phyloP scores from a whole-genome alignment of 2,329 filamentous ascomycete genomes.

The Trichoderma citrinoviride region DNA sequence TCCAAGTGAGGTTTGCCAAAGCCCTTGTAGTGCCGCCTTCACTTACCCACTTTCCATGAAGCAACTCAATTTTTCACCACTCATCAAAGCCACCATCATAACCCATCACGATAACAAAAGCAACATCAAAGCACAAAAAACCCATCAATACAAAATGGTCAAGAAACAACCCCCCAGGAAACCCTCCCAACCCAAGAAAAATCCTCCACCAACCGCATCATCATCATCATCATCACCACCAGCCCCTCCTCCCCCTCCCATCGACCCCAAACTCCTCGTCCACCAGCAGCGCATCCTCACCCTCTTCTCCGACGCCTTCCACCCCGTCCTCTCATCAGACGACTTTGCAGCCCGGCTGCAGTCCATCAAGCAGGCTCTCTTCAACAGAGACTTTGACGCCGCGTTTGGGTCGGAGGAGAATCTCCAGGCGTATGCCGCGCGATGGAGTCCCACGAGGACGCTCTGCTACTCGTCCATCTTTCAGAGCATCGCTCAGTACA shows the following conservation, averaged over 20 bases:
- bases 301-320: slow-evolving; percentile 67
- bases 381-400: slow-evolving; percentile 74
- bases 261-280: slow-evolving; percentile 25
- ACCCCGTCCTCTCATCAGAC: slow-evolving; percentile 45
- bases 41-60: neutral
- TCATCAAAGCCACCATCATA: neutral
- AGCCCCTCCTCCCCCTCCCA: neutral
- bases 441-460: slow-evolving; percentile 87
- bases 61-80: slow-evolving; percentile 7
- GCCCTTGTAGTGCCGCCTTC: neutral
- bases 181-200: neutral
- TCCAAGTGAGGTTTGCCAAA: neutral
- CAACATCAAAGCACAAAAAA: neutral
- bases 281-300: slow-evolving; percentile 68
- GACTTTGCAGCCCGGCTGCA: slow-evolving; percentile 63
- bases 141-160: neutral
- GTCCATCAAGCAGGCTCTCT: slow-evolving; percentile 81
- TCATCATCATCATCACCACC: neutral
- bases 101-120: neutral
- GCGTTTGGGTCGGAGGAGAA: slow-evolving; percentile 73
- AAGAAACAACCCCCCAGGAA: neutral
- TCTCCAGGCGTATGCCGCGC: slow-evolving; percentile 77
- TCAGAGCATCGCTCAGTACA: slow-evolving; percentile 35
- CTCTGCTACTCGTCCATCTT: slow-evolving; percentile 72
- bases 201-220: neutral